These are phyloP conservation scores for Lablab purpureus DNA, from an alignment of 306 rosid species.

Conservation along the genomic window DNA sequence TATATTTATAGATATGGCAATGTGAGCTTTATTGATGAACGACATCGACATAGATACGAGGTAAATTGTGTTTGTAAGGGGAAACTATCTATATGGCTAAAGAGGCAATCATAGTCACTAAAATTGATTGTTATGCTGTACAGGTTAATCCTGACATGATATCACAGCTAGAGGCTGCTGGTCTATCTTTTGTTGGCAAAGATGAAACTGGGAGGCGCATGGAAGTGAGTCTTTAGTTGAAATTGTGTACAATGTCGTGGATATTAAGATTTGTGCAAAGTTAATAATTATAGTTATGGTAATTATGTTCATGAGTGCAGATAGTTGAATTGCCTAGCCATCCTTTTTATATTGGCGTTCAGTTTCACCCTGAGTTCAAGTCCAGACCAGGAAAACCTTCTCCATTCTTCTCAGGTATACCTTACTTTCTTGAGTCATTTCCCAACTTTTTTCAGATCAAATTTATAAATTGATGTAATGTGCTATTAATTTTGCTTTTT, in stretches of 20 bases:
- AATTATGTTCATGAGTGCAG: slow-evolving; percentile 54
- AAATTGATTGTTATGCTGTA: slow-evolving; percentile 36
- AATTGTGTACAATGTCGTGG: background rate
- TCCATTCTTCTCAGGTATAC: slow-evolving; percentile 76
- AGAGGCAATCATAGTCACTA: background rate
- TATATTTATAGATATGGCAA: slow-evolving; percentile 67
- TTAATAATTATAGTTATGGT: slow-evolving; percentile 24
- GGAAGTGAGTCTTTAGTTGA: slow-evolving; percentile 61
- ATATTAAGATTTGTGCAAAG: slow-evolving; percentile 13
- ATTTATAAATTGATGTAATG: background rate
- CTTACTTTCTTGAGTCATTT: slow-evolving; percentile 17
- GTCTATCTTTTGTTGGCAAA: slow-evolving; percentile 85
- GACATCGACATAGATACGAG: slow-evolving; percentile 93
- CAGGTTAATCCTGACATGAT: slow-evolving; percentile 93
- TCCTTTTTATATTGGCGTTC: slow-evolving; percentile 85
- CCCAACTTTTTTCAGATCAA: background rate
- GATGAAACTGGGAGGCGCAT: slow-evolving; percentile 82
- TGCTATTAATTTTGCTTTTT: background rate
- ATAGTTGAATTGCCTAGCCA: slow-evolving; percentile 82
- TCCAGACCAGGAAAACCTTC: slow-evolving; percentile 94
- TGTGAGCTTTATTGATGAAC: slow-evolving; percentile 72
- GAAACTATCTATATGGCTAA: slow-evolving; percentile 2
- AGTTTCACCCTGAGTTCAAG: slow-evolving; percentile 91
- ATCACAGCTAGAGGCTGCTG: slow-evolving; percentile 75
- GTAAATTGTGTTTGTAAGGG: slow-evolving; percentile 48